Base-by-base conservation (phyloP, 2,329 filamentous ascomycete genomes). In the Pestalotiopsis fici region DNA sequence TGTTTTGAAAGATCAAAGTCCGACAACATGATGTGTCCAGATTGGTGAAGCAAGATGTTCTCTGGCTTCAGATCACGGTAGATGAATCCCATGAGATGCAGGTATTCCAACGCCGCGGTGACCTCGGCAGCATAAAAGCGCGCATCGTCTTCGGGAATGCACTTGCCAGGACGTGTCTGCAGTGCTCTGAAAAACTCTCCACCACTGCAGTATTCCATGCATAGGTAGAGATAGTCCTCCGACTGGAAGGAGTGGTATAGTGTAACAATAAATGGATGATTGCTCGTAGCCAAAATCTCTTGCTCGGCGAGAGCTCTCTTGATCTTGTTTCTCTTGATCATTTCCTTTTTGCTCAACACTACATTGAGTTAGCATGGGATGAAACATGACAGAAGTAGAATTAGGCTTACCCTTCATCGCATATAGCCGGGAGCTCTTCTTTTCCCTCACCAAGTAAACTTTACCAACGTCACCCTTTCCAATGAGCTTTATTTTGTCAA, bases 251-350 rank as follows among this genome's bases (percentile, higher is more conserved):
- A 98, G 82, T 99, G 96, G 79, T 98, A 99, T 2, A 99, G 86
- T 0, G 96, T 99, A 70, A 99, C 96, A 77, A 99, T 99, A 80
- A 99, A 99, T 0, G 96, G 96, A 76, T 99, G 96, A 75, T 99
- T 99, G 85, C 95, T 98, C 55, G 96, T 99, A 9, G 96, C 96
- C 65, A 99, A 85, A 71, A 99, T 99, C 80, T 99, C 96, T 79
- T 98, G 96, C 82, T 99, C 96, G 47, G 96, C 96, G 73, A 99
- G 86, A 15, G 96, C 96, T 77, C 96, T 90, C 87, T 99, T 99
- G 83, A 99, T 99, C 87, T 99, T 99, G 86, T 99, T 99, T 67
- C 96, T 92, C 85, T 99, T 99, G 82, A 99, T 99, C 96, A 99
- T 99, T 81, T 99, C 96, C 85, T 98, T 98, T 83, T 99, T 99